phyloP scores from a whole-genome alignment of 2,329 filamentous ascomycete species.

The Neopestalotiopsis sp. region DNA sequence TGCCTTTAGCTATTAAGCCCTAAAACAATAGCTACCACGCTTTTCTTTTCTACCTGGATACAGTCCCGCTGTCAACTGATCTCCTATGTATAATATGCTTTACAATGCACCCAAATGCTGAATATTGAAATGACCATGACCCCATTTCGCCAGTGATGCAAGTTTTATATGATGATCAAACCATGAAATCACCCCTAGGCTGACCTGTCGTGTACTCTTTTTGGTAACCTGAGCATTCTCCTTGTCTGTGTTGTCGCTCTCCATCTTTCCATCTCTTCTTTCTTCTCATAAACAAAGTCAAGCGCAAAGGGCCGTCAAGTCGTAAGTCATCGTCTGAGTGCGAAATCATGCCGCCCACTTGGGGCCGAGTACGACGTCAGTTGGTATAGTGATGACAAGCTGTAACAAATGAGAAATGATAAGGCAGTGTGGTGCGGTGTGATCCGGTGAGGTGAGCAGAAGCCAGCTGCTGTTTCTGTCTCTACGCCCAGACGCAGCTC shows the following conservation, averaged over 20 bases:
- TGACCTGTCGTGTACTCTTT: background rate
- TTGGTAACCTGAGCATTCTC: background rate
- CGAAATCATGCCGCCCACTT: background rate
- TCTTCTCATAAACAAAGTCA: constrained; percentile 9
- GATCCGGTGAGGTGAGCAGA: background rate
- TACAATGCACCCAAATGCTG: constrained; percentile 16
- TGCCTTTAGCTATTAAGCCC: background rate
- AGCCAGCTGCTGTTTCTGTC: constrained; percentile 8
- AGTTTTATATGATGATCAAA: background rate
- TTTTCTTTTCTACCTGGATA: constrained; percentile 6
- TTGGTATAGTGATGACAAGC: background rate
- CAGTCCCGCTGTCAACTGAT: constrained; percentile 8
- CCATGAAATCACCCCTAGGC: constrained; percentile 1
- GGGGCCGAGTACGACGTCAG: background rate
- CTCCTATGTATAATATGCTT: constrained; percentile 2
- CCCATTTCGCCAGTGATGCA: constrained; percentile 9
- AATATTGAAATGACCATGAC: constrained; percentile 1
- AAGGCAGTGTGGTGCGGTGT: background rate
- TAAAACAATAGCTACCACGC: background rate
- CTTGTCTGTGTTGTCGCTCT: background rate
- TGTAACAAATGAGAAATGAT: constrained; percentile 6
- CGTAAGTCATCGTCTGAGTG: constrained; percentile 5
- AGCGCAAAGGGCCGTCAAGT: constrained; percentile 13
- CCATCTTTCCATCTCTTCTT: background rate
- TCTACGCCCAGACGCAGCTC: background rate